phyloP scores from a whole-genome alignment of 257 asterid genomes.

The Perilla frutescens region DNA sequence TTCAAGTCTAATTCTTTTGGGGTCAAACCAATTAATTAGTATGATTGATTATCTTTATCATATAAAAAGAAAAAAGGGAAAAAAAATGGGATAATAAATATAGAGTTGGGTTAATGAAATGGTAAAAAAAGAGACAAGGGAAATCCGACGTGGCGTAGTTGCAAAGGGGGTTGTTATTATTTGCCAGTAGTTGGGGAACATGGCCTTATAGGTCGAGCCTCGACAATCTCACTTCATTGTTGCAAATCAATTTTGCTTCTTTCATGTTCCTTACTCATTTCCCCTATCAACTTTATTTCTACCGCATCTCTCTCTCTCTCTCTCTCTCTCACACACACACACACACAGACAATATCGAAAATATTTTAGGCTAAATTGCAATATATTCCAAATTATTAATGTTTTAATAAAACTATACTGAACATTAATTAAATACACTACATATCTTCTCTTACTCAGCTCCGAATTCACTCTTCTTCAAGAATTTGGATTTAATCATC shows the following conservation, averaged over 20 bases:
- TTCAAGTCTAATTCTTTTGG: neutral
- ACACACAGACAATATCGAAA: no score
- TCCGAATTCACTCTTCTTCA: no score
- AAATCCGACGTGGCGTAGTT: constrained; percentile 36
- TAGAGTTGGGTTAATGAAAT: neutral
- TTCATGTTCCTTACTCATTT: neutral
- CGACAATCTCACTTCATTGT: constrained; percentile 11
- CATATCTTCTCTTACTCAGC: no score
- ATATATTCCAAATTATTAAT: no score
- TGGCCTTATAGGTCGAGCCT: constrained; percentile 23
- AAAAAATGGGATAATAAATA: neutral
- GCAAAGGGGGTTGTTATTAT: constrained; percentile 30
- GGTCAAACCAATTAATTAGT: neutral
- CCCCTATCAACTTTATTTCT: neutral
- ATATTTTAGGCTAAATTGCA: no score
- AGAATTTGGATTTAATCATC: no score
- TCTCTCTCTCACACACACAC: no score
- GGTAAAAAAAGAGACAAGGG: neutral
- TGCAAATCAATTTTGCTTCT: constrained; percentile 16
- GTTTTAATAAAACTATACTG: no score
- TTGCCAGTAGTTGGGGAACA: constrained; percentile 34
- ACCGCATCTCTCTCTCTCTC: no score
- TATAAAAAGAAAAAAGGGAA: neutral
- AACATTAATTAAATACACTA: no score
- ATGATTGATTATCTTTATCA: neutral